Percentiles rank a stretch among this genome's conserved stretches.
These are phyloP conservation scores for Xylaria hypoxylon DNA, from an alignment of 2,329 filamentous ascomycete species.

Conservation along the genomic window DNA sequence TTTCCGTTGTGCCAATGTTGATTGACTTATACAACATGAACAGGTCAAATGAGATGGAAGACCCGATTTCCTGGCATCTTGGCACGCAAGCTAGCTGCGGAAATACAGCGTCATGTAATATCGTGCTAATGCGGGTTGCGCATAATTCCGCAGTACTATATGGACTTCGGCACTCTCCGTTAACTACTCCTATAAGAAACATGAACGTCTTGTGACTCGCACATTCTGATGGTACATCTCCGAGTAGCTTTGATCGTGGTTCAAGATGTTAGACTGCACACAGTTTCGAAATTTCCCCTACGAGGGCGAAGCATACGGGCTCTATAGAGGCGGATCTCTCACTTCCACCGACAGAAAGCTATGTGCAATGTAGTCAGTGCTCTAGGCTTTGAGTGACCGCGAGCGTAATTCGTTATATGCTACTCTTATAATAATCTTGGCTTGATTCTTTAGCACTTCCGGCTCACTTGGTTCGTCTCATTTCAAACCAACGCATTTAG, in stretches of 20 bases:
- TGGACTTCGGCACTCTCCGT: constrained; percentile 3
- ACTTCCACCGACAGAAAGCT: too few relatives aligned
- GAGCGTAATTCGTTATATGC: too few relatives aligned
- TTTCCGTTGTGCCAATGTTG: neutral
- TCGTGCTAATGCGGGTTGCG: neutral
- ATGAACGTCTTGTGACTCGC: too few relatives aligned
- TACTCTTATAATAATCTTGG: too few relatives aligned
- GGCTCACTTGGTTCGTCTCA: too few relatives aligned
- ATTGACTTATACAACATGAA: neutral
- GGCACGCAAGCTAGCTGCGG: constrained; percentile 8
- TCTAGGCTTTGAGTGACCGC: too few relatives aligned
- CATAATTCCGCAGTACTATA: constrained; percentile 10
- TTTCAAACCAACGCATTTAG: too few relatives aligned
- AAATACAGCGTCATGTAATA: constrained; percentile 7
- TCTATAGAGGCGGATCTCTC: too few relatives aligned
- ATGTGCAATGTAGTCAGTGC: too few relatives aligned
- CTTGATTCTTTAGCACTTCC: too few relatives aligned
- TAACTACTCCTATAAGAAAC: neutral
- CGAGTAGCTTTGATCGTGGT: neutral
- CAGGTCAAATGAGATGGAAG: neutral
- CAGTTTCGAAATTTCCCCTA: neutral
- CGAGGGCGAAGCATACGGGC: neutral
- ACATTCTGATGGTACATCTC: neutral
- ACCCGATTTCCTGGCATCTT: neutral
- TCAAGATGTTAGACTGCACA: neutral